These are phyloP conservation scores for Fraxinus platypoda DNA, from an alignment of 305 asterid species.

Conservation along the genomic window DNA sequence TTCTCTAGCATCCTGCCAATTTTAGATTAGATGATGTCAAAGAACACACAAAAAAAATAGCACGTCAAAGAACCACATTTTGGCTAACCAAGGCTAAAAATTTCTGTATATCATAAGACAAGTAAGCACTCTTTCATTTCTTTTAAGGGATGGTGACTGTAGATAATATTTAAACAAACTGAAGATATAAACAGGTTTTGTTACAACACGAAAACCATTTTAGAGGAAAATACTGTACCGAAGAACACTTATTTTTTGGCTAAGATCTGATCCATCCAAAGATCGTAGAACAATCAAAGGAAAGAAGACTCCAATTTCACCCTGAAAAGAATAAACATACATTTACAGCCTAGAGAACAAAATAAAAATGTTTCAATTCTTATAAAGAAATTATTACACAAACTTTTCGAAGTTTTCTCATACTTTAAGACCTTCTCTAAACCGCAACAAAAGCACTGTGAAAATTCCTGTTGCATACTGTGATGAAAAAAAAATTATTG, in stretches of 20 bases:
- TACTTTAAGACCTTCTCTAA: slow-evolving; percentile 96
- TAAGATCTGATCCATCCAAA: slow-evolving; percentile 89
- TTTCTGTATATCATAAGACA: not conserved
- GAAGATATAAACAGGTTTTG: slow-evolving; percentile 12
- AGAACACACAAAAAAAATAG: slow-evolving; percentile 4
- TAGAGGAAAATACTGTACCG: slow-evolving; percentile 52
- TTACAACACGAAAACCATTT: slow-evolving; percentile 19
- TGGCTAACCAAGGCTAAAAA: slow-evolving; percentile 11
- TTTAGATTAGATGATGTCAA: slow-evolving; percentile 21
- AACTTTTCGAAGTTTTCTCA: slow-evolving; percentile 22
- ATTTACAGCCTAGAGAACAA: slow-evolving; percentile 25
- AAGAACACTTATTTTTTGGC: slow-evolving; percentile 72
- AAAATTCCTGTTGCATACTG: slow-evolving; percentile 97
- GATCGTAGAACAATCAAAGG: slow-evolving; percentile 85
- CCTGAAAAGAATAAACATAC: slow-evolving; percentile 45
- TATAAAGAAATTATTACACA: slow-evolving; percentile 14
- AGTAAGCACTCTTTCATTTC: slow-evolving; percentile 5
- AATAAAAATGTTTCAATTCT: slow-evolving; percentile 18
- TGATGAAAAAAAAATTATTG: slow-evolving; percentile 34
- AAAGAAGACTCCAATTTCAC: slow-evolving; percentile 95
- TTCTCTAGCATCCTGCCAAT: slow-evolving; percentile 93
- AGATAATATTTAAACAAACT: slow-evolving; percentile 19
- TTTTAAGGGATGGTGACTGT: slow-evolving; percentile 8
- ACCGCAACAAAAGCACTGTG: slow-evolving; percentile 79
- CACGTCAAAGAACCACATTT: not conserved